A percentile compares a stretch with the other conserved stretches of the same genome.
These are phyloP conservation scores for Xylaria acuta DNA, from an alignment of 495 filamentous ascomycete species.

Conservation along the genomic window DNA sequence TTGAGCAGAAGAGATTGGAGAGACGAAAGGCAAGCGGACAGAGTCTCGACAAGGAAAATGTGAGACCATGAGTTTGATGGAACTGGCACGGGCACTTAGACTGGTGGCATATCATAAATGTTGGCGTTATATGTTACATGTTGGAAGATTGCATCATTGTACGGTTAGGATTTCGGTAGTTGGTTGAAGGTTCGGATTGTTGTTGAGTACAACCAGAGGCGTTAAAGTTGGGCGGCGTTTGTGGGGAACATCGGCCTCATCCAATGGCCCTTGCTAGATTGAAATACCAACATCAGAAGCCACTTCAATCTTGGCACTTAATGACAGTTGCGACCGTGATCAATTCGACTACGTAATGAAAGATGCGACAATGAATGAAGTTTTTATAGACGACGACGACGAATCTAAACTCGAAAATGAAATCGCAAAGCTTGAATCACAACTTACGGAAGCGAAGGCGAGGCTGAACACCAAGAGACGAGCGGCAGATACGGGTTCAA, in stretches of 20 bases:
- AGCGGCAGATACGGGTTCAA: neutral
- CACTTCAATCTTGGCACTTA: constrained; percentile 11
- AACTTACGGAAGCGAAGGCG: constrained; percentile 44
- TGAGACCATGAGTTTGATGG: constrained; percentile 34
- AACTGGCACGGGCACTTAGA: neutral
- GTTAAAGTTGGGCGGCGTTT: constrained; percentile 16
- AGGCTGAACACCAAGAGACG: constrained; percentile 27
- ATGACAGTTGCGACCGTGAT: neutral
- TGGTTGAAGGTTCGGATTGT: constrained; percentile 2
- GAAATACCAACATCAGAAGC: constrained; percentile 9
- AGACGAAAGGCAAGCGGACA: constrained; percentile 35
- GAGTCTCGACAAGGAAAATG: constrained; percentile 54
- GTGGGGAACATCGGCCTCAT: constrained; percentile 21
- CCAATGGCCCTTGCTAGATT: constrained; percentile 9
- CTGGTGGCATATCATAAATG: neutral
- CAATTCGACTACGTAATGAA: neutral
- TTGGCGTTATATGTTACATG: constrained; percentile 8
- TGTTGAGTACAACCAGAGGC: constrained; percentile 2
- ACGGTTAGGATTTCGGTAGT: neutral
- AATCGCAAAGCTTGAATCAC: constrained; percentile 47
- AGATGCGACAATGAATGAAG: constrained; percentile 18
- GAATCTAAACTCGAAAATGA: constrained; percentile 31
- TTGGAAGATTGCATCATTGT: neutral
- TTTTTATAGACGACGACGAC: neutral
- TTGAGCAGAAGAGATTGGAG: constrained; percentile 60